Conservation (phyloP, 129 eudicot genomes). For the Chrysanthemum lavandulifolium region DNA sequence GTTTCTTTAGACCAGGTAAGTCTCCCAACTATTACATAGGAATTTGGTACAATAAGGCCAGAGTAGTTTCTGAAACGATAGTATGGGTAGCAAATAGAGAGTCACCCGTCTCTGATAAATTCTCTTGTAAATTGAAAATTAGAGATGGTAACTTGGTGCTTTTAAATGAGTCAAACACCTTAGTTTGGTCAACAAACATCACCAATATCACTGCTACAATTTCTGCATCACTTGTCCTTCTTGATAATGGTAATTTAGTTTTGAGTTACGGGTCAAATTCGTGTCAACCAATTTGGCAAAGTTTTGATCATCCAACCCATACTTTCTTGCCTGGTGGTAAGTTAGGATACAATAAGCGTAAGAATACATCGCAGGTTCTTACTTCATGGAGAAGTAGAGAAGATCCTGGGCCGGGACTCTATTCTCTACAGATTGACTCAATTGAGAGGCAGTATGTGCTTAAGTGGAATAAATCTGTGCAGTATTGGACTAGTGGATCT, state of each 20-base stretch:
- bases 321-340: constrained; percentile 44
- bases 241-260: constrained; percentile 44
- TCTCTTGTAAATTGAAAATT: constrained; percentile 33
- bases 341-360: constrained; percentile 33
- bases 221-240: constrained; percentile 25
- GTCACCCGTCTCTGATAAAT: constrained; percentile 34
- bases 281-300: constrained; percentile 48
- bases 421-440: constrained; percentile 23
- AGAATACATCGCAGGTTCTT: constrained; percentile 20
- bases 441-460: neutral
- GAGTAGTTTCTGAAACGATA: neutral
- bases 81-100: constrained; percentile 66
- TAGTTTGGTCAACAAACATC: constrained; percentile 52
- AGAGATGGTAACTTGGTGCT: constrained; percentile 45
- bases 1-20: constrained; percentile 48
- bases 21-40: constrained; percentile 49
- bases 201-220: constrained; percentile 8
- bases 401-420: constrained; percentile 37
- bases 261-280: constrained; percentile 19
- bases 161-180: constrained; percentile 23
- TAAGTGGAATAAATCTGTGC: constrained; percentile 17
- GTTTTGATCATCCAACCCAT: constrained; percentile 45
- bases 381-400: constrained; percentile 51
- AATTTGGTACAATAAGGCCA: constrained; percentile 39
- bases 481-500: constrained; percentile 31